A percentile compares a stretch with the other conserved stretches of the same genome.
phyloP scores from a whole-genome alignment of 306 rosid genomes.

The Rosa rugosa region DNA sequence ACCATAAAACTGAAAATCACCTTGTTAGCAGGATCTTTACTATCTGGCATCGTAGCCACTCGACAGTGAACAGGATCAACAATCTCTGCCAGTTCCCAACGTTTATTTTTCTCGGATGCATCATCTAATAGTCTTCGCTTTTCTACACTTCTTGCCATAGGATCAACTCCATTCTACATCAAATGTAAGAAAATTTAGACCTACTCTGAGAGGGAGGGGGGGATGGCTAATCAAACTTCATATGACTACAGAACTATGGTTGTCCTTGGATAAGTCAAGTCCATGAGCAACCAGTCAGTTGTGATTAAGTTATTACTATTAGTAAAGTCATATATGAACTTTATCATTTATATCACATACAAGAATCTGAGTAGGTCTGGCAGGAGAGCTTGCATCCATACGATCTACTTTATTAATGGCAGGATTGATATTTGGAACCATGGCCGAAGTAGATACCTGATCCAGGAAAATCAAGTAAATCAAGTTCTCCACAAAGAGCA shows the following conservation, averaged over 20 bases:
- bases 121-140: conserved; percentile 57
- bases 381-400: conserved; percentile 51
- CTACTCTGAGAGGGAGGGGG: not conserved
- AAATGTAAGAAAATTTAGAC: conserved; percentile 3
- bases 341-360: conserved; percentile 29
- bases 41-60: conserved; percentile 57
- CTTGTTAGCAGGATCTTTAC: conserved; percentile 57
- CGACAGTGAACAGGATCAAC: conserved; percentile 60
- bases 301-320: not conserved
- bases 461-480: not conserved
- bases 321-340: not conserved
- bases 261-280: not conserved
- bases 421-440: conserved; percentile 41
- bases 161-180: conserved; percentile 46
- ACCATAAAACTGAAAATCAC: conserved; percentile 28
- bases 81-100: conserved; percentile 68
- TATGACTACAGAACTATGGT: not conserved
- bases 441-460: conserved; percentile 58
- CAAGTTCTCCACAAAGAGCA: not conserved
- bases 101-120: conserved; percentile 47
- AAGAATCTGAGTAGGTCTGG: conserved; percentile 53
- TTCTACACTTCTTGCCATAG: conserved; percentile 48
- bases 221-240: not conserved
- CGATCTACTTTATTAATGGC: conserved; percentile 64
- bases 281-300: not conserved